Conservation (phyloP, 2,329 filamentous ascomycete genomes). For the Plenodomus lindquistii region DNA sequence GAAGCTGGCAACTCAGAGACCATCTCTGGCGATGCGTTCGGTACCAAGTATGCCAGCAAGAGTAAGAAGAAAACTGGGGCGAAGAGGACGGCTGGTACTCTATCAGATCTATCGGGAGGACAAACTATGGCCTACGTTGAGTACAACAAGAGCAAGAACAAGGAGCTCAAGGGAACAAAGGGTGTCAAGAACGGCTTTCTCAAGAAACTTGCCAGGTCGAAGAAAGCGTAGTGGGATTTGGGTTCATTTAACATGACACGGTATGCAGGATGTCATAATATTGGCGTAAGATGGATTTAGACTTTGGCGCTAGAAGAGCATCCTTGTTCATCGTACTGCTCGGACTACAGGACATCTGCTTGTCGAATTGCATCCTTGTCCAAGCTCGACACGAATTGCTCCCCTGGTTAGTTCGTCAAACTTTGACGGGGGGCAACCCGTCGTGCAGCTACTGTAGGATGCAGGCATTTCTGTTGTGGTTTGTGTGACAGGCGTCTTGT, state of each 20-base stretch:
- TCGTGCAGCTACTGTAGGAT: too few species aligned
- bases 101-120: slow-evolving; percentile 85
- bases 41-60: slow-evolving; percentile 47
- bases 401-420: too few species aligned
- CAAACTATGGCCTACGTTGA: slow-evolving; percentile 89
- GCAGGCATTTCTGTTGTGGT: not conserved
- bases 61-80: slow-evolving; percentile 63
- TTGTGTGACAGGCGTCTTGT: not conserved
- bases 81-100: slow-evolving; percentile 78
- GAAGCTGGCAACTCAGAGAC: slow-evolving; percentile 70
- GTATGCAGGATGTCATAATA: not conserved
- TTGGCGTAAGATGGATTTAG: not conserved
- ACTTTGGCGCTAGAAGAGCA: not conserved
- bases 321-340: not conserved
- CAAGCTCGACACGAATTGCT: too few species aligned
- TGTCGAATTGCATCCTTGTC: too few species aligned
- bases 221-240: slow-evolving; percentile 3
- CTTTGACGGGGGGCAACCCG: too few species aligned
- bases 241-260: not conserved
- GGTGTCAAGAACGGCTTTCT: slow-evolving; percentile 50
- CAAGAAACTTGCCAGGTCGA: slow-evolving; percentile 44
- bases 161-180: slow-evolving; percentile 48
- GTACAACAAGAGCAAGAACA: slow-evolving; percentile 52
- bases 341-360: too few species aligned
- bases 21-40: slow-evolving; percentile 69